Evolutionary conservation across 1,284 basidiomycete genomes (phyloP).

Genomic region (Cryptococcus jaspeensis): DNA sequence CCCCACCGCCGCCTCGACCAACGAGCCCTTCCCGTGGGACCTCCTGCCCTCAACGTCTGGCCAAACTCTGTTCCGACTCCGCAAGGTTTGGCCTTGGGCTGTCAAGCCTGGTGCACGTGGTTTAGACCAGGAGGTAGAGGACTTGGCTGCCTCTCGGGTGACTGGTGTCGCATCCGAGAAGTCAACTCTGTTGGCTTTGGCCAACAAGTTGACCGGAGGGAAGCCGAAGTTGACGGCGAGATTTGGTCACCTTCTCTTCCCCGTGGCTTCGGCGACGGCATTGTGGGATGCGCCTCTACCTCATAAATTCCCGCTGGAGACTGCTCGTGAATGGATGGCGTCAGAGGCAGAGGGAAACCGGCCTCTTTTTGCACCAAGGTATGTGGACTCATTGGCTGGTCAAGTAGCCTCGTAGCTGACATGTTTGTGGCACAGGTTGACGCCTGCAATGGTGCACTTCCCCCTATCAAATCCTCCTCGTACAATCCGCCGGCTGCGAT

Average conservation of each 20-base stretch:
- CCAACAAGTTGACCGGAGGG: neutral
- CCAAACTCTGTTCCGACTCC: constrained; percentile 14
- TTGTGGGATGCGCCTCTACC: constrained; percentile 14
- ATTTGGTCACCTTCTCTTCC: constrained; percentile 14
- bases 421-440: constrained; percentile 3
- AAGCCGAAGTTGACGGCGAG: neutral
- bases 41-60: neutral
- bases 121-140: constrained; percentile 12
- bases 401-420: neutral
- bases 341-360: neutral
- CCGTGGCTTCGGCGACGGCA: constrained; percentile 3
- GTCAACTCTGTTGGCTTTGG: neutral
- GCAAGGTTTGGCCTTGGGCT: constrained; percentile 13
- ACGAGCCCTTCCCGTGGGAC: constrained; percentile 18
- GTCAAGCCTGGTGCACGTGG: constrained; percentile 10
- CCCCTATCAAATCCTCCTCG: constrained; percentile 5
- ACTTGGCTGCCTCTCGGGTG: neutral
- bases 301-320: constrained; percentile 14
- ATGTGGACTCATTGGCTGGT: neutral
- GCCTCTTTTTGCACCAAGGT: constrained; percentile 16
- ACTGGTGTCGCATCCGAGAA: neutral
- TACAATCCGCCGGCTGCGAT: constrained; percentile 7
- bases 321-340: constrained; percentile 5
- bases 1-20: constrained; percentile 17
- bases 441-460: constrained; percentile 15